Evolutionary conservation across 495 filamentous ascomycete genomes (phyloP), one percentile per base, ranked within the genome.

Genomic region (Aspergillus conjunctus): DNA sequence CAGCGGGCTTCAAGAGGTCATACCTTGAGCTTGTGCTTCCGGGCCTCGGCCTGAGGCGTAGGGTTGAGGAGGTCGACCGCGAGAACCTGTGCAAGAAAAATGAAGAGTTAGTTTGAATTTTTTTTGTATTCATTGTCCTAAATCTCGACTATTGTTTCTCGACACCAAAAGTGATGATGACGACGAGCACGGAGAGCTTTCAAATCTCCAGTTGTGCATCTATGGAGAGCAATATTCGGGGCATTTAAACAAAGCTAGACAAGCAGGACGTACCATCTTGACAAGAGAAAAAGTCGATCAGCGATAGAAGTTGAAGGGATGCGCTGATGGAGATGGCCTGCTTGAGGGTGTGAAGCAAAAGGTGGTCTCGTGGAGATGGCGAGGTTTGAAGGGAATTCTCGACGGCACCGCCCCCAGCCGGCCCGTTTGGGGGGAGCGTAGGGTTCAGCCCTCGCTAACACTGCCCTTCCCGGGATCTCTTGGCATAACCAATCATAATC

Each of bases 11-110:
- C 50, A 48, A 43, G 41, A 48, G 43, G 53, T 72, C 81, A 72
- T 89, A 96, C 93, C 93, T 98, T 98, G 69, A 98, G 88, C 90
- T 98, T 98, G 88, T 98, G 94, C 87, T 96, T 97, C 79, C 91
- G 87, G 65, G 91, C 92, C 88, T 98, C 94, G 72, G 92, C 86
- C 74, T 90, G 90, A 75, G 94, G 92, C 73, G 87, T 88, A 70
- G 94, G 94, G 88, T 98, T 97, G 79, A 98, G 90, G 68, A 98
- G 93, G 88, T 98, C 94, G 85, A 97, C 89, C 79, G 94, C 93
- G 87, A 98, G 92, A 93, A 97, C 92, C 94, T 98, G 75, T 59
- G 17, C 7, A n/a, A 44, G 39, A 37, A 51, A 63, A 50, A 43
- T 43, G 59, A n/a, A 54, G 54, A 46, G 64, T 72, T 71, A 68